Conservation (phyloP, 805 yeast genomes). For the Nakazawaea pomicola region DNA sequence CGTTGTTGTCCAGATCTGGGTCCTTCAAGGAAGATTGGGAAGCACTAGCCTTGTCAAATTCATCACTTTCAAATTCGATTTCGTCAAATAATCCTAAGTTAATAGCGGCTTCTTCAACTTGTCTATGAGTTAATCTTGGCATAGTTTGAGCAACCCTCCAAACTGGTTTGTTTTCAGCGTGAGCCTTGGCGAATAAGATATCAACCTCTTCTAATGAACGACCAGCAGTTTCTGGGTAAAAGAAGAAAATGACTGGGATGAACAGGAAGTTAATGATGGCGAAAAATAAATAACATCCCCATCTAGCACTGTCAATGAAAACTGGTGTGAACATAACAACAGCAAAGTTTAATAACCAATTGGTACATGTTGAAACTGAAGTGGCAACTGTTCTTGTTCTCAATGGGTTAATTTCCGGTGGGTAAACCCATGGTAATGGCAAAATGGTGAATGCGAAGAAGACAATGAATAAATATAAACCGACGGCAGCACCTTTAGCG, state of each 20-base stretch:
- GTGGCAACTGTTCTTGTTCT: conserved; percentile 68
- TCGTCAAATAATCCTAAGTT: conserved; percentile 45
- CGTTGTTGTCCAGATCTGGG: neutral
- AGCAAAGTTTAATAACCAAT: conserved; percentile 67
- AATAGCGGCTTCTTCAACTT: conserved; percentile 57
- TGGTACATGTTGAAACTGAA: conserved; percentile 57
- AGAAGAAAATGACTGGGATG: conserved; percentile 59
- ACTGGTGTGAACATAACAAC: conserved; percentile 65
- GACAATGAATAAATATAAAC: conserved; percentile 52
- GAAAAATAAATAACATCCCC: conserved; percentile 69
- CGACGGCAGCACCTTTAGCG: conserved; percentile 67
- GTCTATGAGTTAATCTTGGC: conserved; percentile 52
- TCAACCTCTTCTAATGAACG: conserved; percentile 73
- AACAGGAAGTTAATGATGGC: conserved; percentile 57
- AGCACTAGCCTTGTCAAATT: conserved; percentile 13
- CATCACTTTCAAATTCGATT: conserved; percentile 11
- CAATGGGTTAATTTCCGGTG: conserved; percentile 62
- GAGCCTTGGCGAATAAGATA: conserved; percentile 59
- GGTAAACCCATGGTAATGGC: conserved; percentile 52
- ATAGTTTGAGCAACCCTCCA: conserved; percentile 59
- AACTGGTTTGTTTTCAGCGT: conserved; percentile 49
- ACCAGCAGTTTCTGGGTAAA: conserved; percentile 76
- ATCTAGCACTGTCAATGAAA: conserved; percentile 44
- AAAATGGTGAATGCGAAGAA: conserved; percentile 47
- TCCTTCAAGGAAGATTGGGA: conserved; percentile 11